Evolutionary conservation across 805 yeast genomes (phyloP).

Genomic region (Isabelozyma gotoi): DNA sequence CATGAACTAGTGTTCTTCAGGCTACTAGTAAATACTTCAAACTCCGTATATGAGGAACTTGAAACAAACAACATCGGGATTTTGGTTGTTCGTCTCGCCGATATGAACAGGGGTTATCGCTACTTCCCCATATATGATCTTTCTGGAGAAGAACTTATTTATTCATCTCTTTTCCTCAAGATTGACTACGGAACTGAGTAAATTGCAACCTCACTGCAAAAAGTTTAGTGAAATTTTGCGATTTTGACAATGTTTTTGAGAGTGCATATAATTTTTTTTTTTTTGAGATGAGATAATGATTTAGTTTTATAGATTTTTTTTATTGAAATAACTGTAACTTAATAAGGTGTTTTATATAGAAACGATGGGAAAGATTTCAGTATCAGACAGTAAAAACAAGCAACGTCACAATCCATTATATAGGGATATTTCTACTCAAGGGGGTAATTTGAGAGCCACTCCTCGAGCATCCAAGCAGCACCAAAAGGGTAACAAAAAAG

Average conservation of each 20-base stretch:
- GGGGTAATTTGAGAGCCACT: conserved; percentile 61
- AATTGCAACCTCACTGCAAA: not conserved
- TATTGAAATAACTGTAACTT: not conserved
- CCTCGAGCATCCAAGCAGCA: conserved; percentile 29
- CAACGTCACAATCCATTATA: conserved; percentile 81
- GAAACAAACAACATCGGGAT: conserved; percentile 49
- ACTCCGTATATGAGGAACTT: conserved; percentile 18
- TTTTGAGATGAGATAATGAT: not conserved
- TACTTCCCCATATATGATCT: conserved; percentile 75
- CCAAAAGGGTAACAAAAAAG: conserved; percentile 34
- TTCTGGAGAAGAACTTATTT: conserved; percentile 72
- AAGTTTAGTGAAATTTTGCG: no score
- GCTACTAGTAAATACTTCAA: conserved; percentile 46
- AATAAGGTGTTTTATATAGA: not conserved
- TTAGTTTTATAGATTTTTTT: not conserved
- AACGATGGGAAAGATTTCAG: conserved; percentile 66
- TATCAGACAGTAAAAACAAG: conserved; percentile 49
- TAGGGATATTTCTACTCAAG: conserved; percentile 71
- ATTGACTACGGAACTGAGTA: conserved; percentile 8
- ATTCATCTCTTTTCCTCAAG: conserved; percentile 50
- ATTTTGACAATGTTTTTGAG: not conserved
- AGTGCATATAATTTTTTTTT: conserved; percentile 2
- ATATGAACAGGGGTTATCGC: conserved; percentile 75
- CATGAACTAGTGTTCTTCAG: conserved; percentile 56
- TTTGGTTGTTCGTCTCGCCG: conserved; percentile 57